Evolutionary conservation across 768 basidiomycete species (phyloP).

Genomic region (Chiua virens): DNA sequence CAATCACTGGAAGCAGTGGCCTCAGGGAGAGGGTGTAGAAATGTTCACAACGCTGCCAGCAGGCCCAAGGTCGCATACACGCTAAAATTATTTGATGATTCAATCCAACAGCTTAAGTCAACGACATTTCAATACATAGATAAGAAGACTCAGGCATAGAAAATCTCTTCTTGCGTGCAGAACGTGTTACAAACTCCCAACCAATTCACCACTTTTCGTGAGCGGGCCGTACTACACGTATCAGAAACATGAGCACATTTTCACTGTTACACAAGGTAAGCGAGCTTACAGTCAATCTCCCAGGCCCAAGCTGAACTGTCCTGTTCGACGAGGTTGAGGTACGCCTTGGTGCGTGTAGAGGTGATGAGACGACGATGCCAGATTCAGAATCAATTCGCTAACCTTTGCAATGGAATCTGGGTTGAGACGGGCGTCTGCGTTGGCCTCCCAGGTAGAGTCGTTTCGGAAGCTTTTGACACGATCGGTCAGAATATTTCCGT

Average conservation of each 20-base stretch:
- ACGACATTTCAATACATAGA: neutral
- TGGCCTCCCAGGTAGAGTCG: slow-evolving; percentile 41
- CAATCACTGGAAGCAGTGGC: too few relatives aligned
- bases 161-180: neutral
- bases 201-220: slow-evolving; percentile 49
- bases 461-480: slow-evolving; percentile 29
- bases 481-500: slow-evolving; percentile 54
- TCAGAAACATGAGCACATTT: neutral
- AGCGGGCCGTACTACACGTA: slow-evolving; percentile 45
- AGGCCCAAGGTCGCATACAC: neutral
- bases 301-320: slow-evolving; percentile 75
- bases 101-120: neutral
- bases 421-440: slow-evolving; percentile 49
- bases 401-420: slow-evolving; percentile 74
- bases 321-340: slow-evolving; percentile 65
- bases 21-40: too few relatives aligned
- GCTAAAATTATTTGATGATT: neutral
- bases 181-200: neutral
- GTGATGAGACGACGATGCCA: neutral
- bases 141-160: neutral
- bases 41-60: neutral
- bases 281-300: slow-evolving; percentile 70
- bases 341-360: slow-evolving; percentile 43
- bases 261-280: neutral
- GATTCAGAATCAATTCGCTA: slow-evolving; percentile 14